Conservation (phyloP, 2,329 filamentous ascomycete species). For the Alternaria burnsii region DNA sequence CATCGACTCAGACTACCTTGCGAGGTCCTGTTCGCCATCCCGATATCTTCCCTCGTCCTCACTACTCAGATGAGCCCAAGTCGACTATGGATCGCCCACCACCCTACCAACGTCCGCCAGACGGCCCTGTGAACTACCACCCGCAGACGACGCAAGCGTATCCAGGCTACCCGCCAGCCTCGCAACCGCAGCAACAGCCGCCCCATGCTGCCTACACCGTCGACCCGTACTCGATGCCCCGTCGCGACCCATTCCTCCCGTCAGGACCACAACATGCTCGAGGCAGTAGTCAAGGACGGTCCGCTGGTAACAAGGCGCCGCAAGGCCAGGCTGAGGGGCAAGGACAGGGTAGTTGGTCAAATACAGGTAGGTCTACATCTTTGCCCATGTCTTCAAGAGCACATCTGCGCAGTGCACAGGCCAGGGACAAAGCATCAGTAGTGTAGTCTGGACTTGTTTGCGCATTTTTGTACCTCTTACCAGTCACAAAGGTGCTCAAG, state of each 20-base stretch:
- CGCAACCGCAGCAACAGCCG: constrained; percentile 41
- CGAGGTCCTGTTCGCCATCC: not conserved
- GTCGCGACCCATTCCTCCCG: constrained; percentile 58
- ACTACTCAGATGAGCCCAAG: constrained; percentile 24
- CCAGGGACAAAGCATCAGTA: not conserved
- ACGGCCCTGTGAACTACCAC: constrained; percentile 59
- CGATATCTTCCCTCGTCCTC: not conserved
- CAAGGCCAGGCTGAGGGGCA: constrained; percentile 45
- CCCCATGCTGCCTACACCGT: constrained; percentile 55
- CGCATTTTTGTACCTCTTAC: constrained; percentile 4
- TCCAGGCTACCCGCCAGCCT: constrained; percentile 47
- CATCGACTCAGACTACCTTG: not conserved
- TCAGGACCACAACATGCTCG: constrained; percentile 47
- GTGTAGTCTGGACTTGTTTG: not conserved
- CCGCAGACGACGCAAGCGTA: constrained; percentile 34
- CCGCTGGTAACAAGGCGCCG: constrained; percentile 40
- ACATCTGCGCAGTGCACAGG: not conserved
- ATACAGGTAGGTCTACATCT: constrained; percentile 47
- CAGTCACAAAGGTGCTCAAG: not conserved
- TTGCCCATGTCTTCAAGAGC: constrained; percentile 2
- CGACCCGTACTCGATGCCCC: constrained; percentile 58
- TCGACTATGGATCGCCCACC: constrained; percentile 52
- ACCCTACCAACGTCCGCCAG: constrained; percentile 50
- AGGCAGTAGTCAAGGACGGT: constrained; percentile 52
- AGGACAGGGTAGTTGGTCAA: constrained; percentile 45